These are phyloP conservation scores for Sungouiozyma ichnusensis DNA, from an alignment of 805 yeast species.

Conservation along the genomic window DNA sequence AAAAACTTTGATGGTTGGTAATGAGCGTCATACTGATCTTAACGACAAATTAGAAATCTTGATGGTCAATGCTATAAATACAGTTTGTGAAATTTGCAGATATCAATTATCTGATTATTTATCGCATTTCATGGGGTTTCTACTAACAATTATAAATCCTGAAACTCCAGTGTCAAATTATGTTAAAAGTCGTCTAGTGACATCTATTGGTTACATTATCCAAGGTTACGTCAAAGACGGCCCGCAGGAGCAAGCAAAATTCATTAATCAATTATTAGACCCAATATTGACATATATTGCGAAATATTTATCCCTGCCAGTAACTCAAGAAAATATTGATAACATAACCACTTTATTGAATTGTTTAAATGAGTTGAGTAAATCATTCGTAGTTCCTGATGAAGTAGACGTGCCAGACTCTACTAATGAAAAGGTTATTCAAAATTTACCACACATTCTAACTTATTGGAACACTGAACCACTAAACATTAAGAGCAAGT, in stretches of 20 bases:
- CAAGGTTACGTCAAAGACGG: constrained; percentile 36
- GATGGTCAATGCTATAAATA: constrained; percentile 20
- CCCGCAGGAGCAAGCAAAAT: constrained; percentile 35
- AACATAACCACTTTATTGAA: constrained; percentile 47
- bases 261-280: constrained; percentile 27
- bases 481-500: constrained; percentile 32
- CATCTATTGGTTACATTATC: constrained; percentile 53
- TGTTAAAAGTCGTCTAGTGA: constrained; percentile 42
- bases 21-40: constrained; percentile 2
- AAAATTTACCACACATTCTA: constrained; percentile 19
- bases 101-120: constrained; percentile 17
- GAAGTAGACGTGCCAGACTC: constrained; percentile 25
- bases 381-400: constrained; percentile 53
- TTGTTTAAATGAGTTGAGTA: constrained; percentile 62
- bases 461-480: constrained; percentile 44
- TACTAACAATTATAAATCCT: constrained; percentile 26
- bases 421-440: constrained; percentile 17
- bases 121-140: constrained; percentile 18
- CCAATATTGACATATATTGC: constrained; percentile 21
- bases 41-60: constrained; percentile 23
- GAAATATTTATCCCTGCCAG: constrained; percentile 6
- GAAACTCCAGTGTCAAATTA: constrained; percentile 21
- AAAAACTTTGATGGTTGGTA: constrained; percentile 8
- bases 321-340: constrained; percentile 27
- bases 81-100: constrained; percentile 24